A percentile compares a stretch with the other conserved stretches of the same genome.
These are phyloP conservation scores for Hibiscus tridactylites DNA, from an alignment of 345 rosid species.

Conservation along the genomic window DNA sequence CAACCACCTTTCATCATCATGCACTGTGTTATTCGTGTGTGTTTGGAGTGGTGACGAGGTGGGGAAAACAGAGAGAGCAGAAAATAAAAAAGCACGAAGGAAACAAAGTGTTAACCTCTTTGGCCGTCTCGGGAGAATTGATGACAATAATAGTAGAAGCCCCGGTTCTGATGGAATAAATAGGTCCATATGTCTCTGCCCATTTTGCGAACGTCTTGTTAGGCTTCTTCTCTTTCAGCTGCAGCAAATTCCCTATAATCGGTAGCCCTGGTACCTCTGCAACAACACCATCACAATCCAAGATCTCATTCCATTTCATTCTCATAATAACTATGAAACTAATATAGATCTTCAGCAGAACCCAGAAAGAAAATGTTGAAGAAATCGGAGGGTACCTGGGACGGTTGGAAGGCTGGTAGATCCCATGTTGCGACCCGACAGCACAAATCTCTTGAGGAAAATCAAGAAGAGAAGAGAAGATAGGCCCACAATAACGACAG, in stretches of 20 bases:
- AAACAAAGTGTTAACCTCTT: slow-evolving; percentile 48
- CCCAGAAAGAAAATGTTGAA: neutral
- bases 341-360: too few species aligned
- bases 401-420: slow-evolving; percentile 38
- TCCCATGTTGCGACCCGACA: slow-evolving; percentile 22
- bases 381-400: slow-evolving; percentile 37
- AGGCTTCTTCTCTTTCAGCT: slow-evolving; percentile 88
- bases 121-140: slow-evolving; percentile 54
- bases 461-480: slow-evolving; percentile 32
- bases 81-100: neutral
- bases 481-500: slow-evolving; percentile 32
- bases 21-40: neutral
- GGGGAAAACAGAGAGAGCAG: too few species aligned
- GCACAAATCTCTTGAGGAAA: slow-evolving; percentile 23
- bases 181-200: slow-evolving; percentile 79
- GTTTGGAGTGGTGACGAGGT: neutral
- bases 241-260: slow-evolving; percentile 72
- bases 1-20: neutral
- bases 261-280: slow-evolving; percentile 82
- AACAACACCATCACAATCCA: slow-evolving; percentile 2
- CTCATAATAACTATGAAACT: too few species aligned
- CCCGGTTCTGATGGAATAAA: slow-evolving; percentile 71
- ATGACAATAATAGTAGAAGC: slow-evolving; percentile 59
- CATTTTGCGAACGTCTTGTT: slow-evolving; percentile 66
- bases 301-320: too few species aligned